Base-by-base conservation (phyloP, 352 stramenopile genomes). In the Nothophytophthora sp. region DNA sequence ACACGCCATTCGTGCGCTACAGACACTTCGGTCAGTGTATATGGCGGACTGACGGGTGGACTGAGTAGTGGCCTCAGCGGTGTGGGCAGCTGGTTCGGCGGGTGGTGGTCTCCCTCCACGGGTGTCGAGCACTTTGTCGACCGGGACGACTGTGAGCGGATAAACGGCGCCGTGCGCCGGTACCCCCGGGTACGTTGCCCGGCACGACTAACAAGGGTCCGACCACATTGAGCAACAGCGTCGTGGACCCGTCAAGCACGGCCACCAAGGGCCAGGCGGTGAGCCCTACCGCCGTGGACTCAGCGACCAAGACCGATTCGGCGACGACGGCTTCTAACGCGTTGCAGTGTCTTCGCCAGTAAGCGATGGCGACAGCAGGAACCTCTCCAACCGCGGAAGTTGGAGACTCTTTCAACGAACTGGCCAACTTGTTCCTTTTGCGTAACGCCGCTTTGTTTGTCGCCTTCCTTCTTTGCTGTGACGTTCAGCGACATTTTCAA, bases 1-100 rank as follows among this genome's bases (percentile, higher is more conserved):
- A n/a, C n/a, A n/a, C n/a, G n/a, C n/a, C n/a, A n/a, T 36, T 48
- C 55, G 16, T 64, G 41, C 27, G 56, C 55, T 8, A 47, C 58
- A 16, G 48, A 59, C 18, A 50, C 34, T 12, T 15, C 48, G 4
- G 51, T 41, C 3, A 44, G 48, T 25, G 35, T 60, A 3, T 52
- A 34, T n/a, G 42, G 35, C 6, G 56, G 40, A 18, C 27, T 49
- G 20, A 53, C 43, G 10, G 43, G 30, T n/a, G n/a, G n/a, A n/a
- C 18, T 29, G 27, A 41, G 25, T 27, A 48, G 18, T 42, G 40
- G 27, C 5, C 18, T 42, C 40, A 39, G 23, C 23, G 35, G 43
- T 12, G n/a, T 43, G 20, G 22, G 15, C 29, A 54, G 32, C 11
- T 15, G 19, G n/a, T 51, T 24, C 13, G 22, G 41, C n/a, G n/a